Evolutionary conservation across 78 protist species (phyloP).

Genomic region (Dictyostelium intermedium): DNA sequence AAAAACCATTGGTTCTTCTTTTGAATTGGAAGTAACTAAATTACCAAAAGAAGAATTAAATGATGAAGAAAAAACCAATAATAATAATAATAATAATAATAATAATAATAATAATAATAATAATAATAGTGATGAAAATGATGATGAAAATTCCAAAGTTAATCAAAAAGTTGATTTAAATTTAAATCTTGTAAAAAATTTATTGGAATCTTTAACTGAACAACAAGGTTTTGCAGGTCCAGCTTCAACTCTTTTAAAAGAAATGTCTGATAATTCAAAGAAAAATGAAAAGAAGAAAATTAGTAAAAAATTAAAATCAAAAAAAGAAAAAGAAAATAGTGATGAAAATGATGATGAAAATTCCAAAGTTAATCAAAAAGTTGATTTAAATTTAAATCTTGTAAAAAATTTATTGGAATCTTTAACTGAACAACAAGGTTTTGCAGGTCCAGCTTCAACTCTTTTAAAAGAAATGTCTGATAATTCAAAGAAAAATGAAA

Average conservation of each 20-base stretch:
- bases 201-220: conserved; percentile 38
- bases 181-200: conserved; percentile 62
- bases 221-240: conserved; percentile 74
- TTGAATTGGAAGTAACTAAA: background rate
- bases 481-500: background rate
- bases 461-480: conserved; percentile 33
- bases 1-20: conserved; percentile 15
- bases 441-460: conserved; percentile 58
- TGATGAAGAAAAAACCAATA: too few species aligned
- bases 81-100: background rate
- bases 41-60: background rate
- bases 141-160: background rate
- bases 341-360: background rate
- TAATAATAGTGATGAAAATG: background rate
- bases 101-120: background rate
- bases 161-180: conserved; percentile 51
- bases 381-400: conserved; percentile 54
- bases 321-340: background rate
- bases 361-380: background rate
- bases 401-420: conserved; percentile 62
- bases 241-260: conserved; percentile 46
- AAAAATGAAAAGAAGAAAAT: background rate
- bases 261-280: background rate
- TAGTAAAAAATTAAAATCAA: background rate
- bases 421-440: conserved; percentile 57